Evolutionary conservation across 116 monocot species (phyloP), one percentile per base, ranked within the genome.

Genomic region (Iris pallida): DNA sequence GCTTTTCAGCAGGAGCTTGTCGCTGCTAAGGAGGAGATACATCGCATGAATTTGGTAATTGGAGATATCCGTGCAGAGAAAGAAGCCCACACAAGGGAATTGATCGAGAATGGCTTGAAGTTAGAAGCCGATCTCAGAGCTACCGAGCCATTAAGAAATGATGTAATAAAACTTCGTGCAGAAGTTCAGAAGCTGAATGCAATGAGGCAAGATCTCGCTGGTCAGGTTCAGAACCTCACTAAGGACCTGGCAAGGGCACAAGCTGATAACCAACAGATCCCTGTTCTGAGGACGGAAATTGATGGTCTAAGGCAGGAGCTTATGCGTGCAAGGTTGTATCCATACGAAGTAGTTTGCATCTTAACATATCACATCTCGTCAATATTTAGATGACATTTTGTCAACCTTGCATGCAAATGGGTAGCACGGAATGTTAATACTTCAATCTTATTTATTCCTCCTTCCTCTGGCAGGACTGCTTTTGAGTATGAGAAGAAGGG

Each of bases 401-500:
- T 30, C 12, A 41, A 42, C 2, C 48, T 59, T 42, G 16, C 13
- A 41, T 16, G 6, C 12, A 53, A 43, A 10, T 53, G 53, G 11
- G 62, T 17, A 12, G 8, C 10, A 40, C 20, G 4, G 6, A 40
- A 44, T 52, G 41, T 48, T 7, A 7, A 4, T 42, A 49, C 20
- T 58, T 43, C 16, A 16, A 13, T 18, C 30, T 51, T 18, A 17
- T 57, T 51, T 56, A 43, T 67, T 9, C 4, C 1, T 20, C 57
- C 52, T 72, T 41, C 47, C 61, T 70, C 54, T 61, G 57, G 47
- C 47, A 96, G 96, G 57, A 65, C 71, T 69, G 83, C 86, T 49
- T 74, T 84, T 63, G 96, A 89, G 66, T 87, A 82, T 46, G 96
- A 96, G 83, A 91, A 92, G 71, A 96, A 89, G 63, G 89, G 89